These are phyloP conservation scores for Amaranthus hypochondriacus DNA, from an alignment of 148 eudicot species.

Conservation along the genomic window DNA sequence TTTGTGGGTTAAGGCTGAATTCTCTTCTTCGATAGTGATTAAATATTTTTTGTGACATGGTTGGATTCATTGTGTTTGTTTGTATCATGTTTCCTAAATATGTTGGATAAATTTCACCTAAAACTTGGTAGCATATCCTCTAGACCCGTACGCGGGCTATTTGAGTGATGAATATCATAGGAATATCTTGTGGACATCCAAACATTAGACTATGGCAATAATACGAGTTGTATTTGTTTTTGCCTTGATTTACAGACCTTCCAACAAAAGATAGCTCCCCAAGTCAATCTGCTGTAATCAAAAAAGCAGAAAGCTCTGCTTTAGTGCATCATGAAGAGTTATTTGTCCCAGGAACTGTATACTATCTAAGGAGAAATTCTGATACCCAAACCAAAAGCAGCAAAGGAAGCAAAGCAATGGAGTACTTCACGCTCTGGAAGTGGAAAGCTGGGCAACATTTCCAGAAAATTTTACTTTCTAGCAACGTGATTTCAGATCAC, in stretches of 20 bases:
- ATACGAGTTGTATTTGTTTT: background rate
- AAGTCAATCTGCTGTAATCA: slow-evolving; percentile 15
- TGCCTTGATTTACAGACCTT: slow-evolving; percentile 21
- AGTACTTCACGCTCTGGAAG: slow-evolving; percentile 65
- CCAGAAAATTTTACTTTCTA: slow-evolving; percentile 58
- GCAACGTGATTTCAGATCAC: slow-evolving; percentile 69
- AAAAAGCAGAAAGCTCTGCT: slow-evolving; percentile 21
- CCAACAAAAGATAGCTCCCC: slow-evolving; percentile 15
- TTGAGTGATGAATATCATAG: background rate
- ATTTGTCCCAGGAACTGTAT: slow-evolving; percentile 76
- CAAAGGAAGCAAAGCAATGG: slow-evolving; percentile 21
- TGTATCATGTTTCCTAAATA: background rate
- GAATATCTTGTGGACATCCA: background rate
- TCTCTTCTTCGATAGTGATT: background rate
- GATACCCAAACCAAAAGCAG: slow-evolving; percentile 17
- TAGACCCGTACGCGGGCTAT: background rate
- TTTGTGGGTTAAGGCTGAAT: background rate
- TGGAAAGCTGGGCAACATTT: slow-evolving; percentile 75
- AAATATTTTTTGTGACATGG: too few relatives aligned
- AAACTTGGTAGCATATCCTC: background rate
- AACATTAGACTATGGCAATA: background rate
- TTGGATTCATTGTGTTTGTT: background rate
- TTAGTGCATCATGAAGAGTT: slow-evolving; percentile 49
- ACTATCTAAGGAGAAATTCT: slow-evolving; percentile 58
- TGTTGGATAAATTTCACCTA: background rate